Conservation (phyloP, 352 stramenopile species). For the Discostella stelligera region DNA sequence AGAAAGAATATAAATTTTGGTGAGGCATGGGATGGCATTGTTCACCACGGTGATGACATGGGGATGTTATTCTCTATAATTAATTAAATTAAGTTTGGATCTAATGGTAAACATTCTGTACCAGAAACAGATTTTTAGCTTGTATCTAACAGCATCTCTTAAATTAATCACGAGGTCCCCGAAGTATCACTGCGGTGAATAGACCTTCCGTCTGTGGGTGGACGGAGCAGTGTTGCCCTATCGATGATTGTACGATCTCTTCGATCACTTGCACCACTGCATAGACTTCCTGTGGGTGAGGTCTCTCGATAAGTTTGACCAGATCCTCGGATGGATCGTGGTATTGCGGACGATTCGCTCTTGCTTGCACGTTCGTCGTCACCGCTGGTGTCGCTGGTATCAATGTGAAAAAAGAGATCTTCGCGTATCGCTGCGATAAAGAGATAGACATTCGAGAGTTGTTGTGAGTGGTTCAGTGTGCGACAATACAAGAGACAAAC, state of each 20-base stretch:
- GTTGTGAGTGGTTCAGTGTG: constrained; percentile 11
- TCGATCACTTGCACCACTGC: constrained; percentile 28
- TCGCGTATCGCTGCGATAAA: constrained; percentile 50
- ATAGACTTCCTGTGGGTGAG: constrained; percentile 44
- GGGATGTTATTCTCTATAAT: background rate
- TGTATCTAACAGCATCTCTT: background rate
- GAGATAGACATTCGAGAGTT: constrained; percentile 10
- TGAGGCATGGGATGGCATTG: background rate
- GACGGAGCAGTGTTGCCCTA: constrained; percentile 13
- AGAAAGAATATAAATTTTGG: too few relatives aligned
- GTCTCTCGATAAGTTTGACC: constrained; percentile 26
- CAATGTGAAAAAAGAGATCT: constrained; percentile 59
- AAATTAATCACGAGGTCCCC: constrained; percentile 16
- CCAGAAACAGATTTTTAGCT: too few relatives aligned
- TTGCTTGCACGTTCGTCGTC: constrained; percentile 35
- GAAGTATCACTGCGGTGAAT: constrained; percentile 26
- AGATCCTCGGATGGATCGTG: constrained; percentile 49
- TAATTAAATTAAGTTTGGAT: background rate
- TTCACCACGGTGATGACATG: background rate
- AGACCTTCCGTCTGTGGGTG: constrained; percentile 13
- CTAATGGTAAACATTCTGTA: background rate
- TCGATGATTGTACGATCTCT: constrained; percentile 15
- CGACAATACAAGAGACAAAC: constrained; percentile 5
- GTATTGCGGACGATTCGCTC: constrained; percentile 43
- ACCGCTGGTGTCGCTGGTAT: constrained; percentile 27